These are phyloP conservation scores for Aegilops bicornis DNA, from an alignment of 176 grass and related monocot species.

Conservation along the genomic window DNA sequence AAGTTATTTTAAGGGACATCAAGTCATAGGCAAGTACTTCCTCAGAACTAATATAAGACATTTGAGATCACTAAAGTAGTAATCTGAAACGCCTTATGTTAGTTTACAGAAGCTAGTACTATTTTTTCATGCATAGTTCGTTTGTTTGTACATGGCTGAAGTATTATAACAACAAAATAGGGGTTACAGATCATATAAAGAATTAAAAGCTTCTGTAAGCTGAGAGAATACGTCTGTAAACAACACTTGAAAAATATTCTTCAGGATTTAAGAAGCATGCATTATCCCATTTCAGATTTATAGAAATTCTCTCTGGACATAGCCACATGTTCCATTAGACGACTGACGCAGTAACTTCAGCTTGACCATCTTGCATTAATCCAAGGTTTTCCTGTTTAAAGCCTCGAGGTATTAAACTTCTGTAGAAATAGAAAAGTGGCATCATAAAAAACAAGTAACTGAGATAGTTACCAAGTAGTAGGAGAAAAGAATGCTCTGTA, in stretches of 20 bases:
- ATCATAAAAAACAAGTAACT: neutral
- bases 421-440: neutral
- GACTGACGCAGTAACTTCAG: neutral
- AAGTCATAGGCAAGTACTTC: too few species aligned
- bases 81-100: too few species aligned
- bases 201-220: neutral
- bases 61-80: neutral
- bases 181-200: neutral
- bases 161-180: too few species aligned
- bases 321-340: neutral
- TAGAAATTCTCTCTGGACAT: neutral
- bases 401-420: neutral
- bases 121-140: neutral
- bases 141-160: neutral
- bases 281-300: neutral
- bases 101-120: neutral
- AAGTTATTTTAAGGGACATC: neutral
- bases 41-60: too few species aligned
- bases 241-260: neutral
- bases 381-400: neutral
- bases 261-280: neutral
- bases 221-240: neutral
- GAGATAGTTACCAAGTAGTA: too few species aligned
- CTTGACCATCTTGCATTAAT: neutral
- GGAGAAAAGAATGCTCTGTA: too few species aligned